Conservation (phyloP, 2,329 filamentous ascomycete species). For the Nannizziopsis barbatae region DNA sequence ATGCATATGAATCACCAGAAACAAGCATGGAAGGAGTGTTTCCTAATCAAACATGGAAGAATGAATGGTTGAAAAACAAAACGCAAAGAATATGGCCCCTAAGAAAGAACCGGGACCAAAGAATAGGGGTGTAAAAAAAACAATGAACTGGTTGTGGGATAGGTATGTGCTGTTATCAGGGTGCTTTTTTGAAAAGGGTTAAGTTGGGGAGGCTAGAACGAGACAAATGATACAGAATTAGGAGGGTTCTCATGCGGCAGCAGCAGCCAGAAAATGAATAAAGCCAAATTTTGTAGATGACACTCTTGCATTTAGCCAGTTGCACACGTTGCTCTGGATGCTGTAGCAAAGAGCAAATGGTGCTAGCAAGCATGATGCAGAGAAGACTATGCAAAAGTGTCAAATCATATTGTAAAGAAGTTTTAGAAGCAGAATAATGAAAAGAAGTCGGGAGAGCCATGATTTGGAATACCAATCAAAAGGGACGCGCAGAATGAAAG, state of each 20-base stretch:
- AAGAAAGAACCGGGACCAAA: neutral
- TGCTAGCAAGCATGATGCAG: neutral
- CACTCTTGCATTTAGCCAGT: neutral
- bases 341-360: neutral
- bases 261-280: slow-evolving; percentile 4
- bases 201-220: neutral
- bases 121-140: neutral
- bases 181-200: neutral
- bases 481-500: no score
- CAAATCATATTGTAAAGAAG: neutral
- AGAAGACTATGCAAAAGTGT: slow-evolving; percentile 4
- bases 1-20: neutral
- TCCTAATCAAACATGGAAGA: no score
- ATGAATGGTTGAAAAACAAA: neutral
- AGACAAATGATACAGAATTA: neutral
- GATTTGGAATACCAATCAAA: no score
- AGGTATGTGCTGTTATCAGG: slow-evolving; percentile 2
- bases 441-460: no score
- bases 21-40: neutral
- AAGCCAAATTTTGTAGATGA: neutral
- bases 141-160: neutral
- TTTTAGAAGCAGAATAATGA: no score
- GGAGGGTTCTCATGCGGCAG: neutral
- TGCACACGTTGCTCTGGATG: neutral
- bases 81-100: neutral